These are phyloP conservation scores for Magnaporthales sp. DNA, from an alignment of 2,329 filamentous ascomycete genomes.

Conservation along the genomic window DNA sequence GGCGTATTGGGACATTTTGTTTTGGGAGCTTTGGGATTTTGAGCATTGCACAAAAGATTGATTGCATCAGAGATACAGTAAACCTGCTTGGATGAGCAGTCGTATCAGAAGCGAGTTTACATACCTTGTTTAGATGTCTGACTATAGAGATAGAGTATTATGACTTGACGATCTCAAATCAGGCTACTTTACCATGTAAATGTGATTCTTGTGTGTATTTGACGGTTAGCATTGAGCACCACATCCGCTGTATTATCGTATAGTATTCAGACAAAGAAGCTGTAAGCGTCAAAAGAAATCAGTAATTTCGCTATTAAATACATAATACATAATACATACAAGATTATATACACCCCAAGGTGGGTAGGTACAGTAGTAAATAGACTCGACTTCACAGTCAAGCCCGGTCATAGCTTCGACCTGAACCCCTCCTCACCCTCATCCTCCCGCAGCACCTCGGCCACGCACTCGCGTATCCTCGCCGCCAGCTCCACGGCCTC, in stretches of 20 bases:
- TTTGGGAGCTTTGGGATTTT: neutral
- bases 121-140: neutral
- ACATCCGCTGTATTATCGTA: too few relatives aligned
- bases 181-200: neutral
- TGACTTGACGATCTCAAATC: neutral
- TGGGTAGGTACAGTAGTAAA: neutral
- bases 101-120: neutral
- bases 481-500: constrained; percentile 55
- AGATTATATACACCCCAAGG: neutral
- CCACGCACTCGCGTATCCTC: constrained; percentile 41
- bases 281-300: too few relatives aligned
- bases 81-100: neutral
- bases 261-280: too few relatives aligned
- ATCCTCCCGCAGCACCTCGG: constrained; percentile 36
- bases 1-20: neutral
- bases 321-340: neutral
- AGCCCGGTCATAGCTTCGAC: constrained; percentile 7
- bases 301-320: too few relatives aligned
- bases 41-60: neutral
- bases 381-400: neutral
- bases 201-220: too few relatives aligned
- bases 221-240: neutral
- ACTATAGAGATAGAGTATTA: neutral
- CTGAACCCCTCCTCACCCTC: constrained; percentile 5
- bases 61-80: constrained; percentile 1